Evolutionary conservation across 2,329 filamentous ascomycete genomes (phyloP).

Genomic region (Arthrobotrys conoides): DNA sequence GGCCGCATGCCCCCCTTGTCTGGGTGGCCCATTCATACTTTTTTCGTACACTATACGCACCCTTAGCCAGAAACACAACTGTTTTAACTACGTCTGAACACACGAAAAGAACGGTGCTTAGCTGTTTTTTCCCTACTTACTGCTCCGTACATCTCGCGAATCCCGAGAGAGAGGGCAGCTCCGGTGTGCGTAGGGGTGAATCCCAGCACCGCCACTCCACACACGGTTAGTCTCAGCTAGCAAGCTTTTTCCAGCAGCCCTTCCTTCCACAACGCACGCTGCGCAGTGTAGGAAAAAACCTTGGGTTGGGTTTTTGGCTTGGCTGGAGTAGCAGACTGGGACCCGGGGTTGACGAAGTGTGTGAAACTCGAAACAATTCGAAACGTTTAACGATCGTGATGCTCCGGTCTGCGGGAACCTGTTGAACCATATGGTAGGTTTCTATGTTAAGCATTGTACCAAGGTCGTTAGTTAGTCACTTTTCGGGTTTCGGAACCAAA

Average conservation of each 20-base stretch:
- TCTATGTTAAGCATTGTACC: conserved; percentile 23
- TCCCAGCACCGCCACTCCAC: conserved; percentile 31
- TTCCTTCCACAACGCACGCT: not conserved
- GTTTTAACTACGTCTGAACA: conserved; percentile 54
- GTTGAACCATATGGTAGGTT: conserved; percentile 2
- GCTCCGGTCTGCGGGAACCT: not conserved
- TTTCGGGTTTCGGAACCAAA: conserved; percentile 3
- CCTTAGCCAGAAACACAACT: conserved; percentile 27
- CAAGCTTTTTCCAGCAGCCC: conserved; percentile 7
- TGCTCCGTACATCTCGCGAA: not conserved
- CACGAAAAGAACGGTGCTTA: conserved; percentile 27
- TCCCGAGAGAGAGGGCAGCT: conserved; percentile 10
- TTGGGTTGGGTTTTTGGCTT: conserved; percentile 6
- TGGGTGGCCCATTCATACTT: conserved; percentile 8
- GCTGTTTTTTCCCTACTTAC: not conserved
- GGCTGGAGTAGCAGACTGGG: conserved; percentile 38
- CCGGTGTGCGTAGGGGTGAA: conserved; percentile 3
- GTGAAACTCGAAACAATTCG: conserved; percentile 58
- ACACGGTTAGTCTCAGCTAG: conserved; percentile 25
- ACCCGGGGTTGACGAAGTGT: conserved; percentile 22
- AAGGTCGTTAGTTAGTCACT: not conserved
- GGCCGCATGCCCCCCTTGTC: conserved; percentile 39
- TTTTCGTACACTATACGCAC: not conserved
- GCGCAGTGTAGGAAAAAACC: not conserved
- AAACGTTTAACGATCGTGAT: conserved; percentile 51